A percentile compares a stretch with the other conserved stretches of the same genome.
phyloP scores from a whole-genome alignment of 2,329 filamentous ascomycete genomes.

The Aspergillus awamori region DNA sequence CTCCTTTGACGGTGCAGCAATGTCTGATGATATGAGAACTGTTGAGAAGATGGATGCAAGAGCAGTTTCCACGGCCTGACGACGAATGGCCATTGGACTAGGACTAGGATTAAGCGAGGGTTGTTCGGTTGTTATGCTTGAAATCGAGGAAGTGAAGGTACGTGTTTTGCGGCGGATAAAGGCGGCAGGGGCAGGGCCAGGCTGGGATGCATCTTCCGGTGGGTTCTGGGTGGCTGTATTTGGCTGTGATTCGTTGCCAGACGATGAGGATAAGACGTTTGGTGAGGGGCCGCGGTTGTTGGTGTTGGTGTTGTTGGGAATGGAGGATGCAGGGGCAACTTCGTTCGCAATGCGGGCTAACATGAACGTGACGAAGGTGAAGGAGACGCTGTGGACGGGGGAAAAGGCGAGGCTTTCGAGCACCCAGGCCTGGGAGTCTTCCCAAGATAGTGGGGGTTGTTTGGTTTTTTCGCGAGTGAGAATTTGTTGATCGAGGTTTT shows the following conservation, averaged over 20 bases:
- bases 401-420: slow-evolving; percentile 73
- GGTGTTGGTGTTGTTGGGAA: slow-evolving; percentile 6
- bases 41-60: slow-evolving; percentile 68
- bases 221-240: neutral
- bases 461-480: slow-evolving; percentile 54
- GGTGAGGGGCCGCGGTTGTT: slow-evolving; percentile 4
- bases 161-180: slow-evolving; percentile 35
- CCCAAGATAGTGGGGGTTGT: slow-evolving; percentile 49
- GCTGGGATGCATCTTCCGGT: slow-evolving; percentile 10
- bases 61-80: slow-evolving; percentile 61
- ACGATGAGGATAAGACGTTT: slow-evolving; percentile 8
- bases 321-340: slow-evolving; percentile 47
- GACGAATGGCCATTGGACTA: slow-evolving; percentile 56
- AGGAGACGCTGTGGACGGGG: slow-evolving; percentile 82
- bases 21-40: slow-evolving; percentile 60
- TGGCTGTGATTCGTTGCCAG: slow-evolving; percentile 14
- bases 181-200: slow-evolving; percentile 25
- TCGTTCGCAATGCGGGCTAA: slow-evolving; percentile 64
- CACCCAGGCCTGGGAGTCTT: slow-evolving; percentile 63
- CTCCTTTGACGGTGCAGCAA: slow-evolving; percentile 47
- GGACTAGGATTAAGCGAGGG: slow-evolving; percentile 26
- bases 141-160: slow-evolving; percentile 29
- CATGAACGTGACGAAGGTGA: slow-evolving; percentile 83
- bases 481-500: slow-evolving; percentile 64
- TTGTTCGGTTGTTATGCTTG: slow-evolving; percentile 32